Evolutionary conservation across 2,329 filamentous ascomycete genomes (phyloP).

Genomic region (Hawksworthiomyces lignivorus): DNA sequence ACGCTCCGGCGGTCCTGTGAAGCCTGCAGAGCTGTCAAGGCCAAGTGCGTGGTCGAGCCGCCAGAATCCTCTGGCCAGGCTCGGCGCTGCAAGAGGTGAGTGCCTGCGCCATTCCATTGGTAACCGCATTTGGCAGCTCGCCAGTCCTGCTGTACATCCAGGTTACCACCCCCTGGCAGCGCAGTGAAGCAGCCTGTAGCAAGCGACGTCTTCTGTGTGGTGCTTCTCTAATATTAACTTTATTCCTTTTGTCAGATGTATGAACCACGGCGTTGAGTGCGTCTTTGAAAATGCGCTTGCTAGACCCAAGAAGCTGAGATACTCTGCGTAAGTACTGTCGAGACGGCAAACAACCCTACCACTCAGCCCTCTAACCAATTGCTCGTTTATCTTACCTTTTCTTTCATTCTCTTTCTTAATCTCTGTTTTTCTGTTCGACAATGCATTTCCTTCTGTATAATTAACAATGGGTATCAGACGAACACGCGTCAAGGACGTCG

Average conservation of each 20-base stretch:
- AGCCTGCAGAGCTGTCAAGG: constrained; percentile 17
- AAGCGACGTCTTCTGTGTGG: not conserved
- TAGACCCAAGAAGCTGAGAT: constrained; percentile 16
- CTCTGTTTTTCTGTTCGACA: not conserved
- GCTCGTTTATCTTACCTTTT: too few species aligned
- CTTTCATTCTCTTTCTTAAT: too few species aligned
- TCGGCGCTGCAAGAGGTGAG: constrained; percentile 15
- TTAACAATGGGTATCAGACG: constrained; percentile 9
- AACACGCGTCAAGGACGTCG: constrained; percentile 17
- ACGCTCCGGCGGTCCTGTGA: constrained; percentile 19
- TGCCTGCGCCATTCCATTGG: not conserved
- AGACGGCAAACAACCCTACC: too few species aligned
- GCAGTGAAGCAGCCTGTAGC: too few species aligned
- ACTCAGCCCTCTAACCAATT: too few species aligned
- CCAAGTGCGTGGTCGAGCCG: constrained; percentile 14
- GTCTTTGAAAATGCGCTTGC: constrained; percentile 19
- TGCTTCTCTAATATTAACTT: not conserved
- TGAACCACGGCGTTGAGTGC: constrained; percentile 13
- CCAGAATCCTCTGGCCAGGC: constrained; percentile 1
- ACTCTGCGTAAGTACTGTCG: constrained; percentile 14
- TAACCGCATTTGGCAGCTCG: too few species aligned
- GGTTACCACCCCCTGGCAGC: too few species aligned
- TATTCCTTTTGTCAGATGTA: constrained; percentile 3
- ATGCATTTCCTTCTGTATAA: too few species aligned
- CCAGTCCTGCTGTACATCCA: too few species aligned